Percentiles rank a stretch among this genome's conserved stretches.
Conservation (phyloP, 2,329 filamentous ascomycete genomes). For the Cladophialophora exuberans region DNA sequence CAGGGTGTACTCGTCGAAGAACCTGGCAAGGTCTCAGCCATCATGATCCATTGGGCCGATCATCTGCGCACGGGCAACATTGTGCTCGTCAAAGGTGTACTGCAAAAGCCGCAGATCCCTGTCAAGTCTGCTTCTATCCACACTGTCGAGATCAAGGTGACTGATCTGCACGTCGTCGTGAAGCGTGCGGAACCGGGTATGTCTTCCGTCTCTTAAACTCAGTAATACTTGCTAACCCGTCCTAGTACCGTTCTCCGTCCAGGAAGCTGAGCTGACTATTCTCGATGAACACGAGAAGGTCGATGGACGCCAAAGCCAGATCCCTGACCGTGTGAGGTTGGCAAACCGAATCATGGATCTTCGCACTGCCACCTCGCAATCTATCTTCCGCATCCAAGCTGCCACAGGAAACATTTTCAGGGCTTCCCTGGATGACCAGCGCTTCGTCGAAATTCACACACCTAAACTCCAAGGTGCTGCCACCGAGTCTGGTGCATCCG, state of each 20-base stretch:
- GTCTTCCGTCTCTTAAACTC: neutral
- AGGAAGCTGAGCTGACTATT: constrained; percentile 67
- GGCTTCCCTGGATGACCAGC: constrained; percentile 69
- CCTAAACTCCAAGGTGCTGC: constrained; percentile 88
- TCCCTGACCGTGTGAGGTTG: constrained; percentile 74
- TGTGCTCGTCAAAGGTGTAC: constrained; percentile 72
- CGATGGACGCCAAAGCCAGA: constrained; percentile 61
- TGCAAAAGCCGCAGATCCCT: constrained; percentile 73
- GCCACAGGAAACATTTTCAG: constrained; percentile 81
- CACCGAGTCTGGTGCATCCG: constrained; percentile 87
- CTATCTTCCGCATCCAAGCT: constrained; percentile 84
- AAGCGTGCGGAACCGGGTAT: constrained; percentile 58
- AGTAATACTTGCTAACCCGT: constrained; percentile 13
- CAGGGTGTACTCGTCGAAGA: constrained; percentile 75
- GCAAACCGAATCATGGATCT: constrained; percentile 81
- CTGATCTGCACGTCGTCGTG: constrained; percentile 65
- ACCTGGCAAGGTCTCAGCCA: constrained; percentile 65
- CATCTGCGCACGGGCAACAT: constrained; percentile 78
- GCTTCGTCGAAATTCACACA: constrained; percentile 91
- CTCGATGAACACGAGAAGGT: constrained; percentile 59
- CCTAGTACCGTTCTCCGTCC: constrained; percentile 66
- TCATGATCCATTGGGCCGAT: constrained; percentile 87
- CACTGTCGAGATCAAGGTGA: constrained; percentile 74
- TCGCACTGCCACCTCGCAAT: constrained; percentile 82
- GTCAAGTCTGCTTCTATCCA: constrained; percentile 77